Conservation (phyloP, 139 green algal genomes). For the Chlorella sp. region DNA sequence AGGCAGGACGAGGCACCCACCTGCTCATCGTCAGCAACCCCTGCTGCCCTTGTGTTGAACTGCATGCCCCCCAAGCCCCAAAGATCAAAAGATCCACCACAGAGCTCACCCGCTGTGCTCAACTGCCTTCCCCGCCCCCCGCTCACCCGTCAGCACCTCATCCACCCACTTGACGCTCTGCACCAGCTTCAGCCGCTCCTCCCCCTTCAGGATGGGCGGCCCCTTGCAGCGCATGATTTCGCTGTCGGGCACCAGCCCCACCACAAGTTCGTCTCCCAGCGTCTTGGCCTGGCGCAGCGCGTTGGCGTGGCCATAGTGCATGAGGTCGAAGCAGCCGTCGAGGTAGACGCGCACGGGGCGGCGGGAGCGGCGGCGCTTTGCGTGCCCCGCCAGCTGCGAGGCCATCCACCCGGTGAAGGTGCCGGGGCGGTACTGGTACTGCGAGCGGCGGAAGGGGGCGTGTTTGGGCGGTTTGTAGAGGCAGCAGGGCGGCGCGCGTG, state of each 20-base stretch:
- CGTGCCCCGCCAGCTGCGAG: constrained; percentile 75
- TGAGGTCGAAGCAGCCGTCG: constrained; percentile 99
- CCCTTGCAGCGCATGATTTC: constrained; percentile 95
- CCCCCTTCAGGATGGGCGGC: constrained; percentile 91
- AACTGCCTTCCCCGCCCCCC: too few species aligned
- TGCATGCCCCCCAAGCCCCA: too few species aligned
- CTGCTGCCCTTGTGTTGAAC: too few species aligned
- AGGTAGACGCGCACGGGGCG: constrained; percentile 95
- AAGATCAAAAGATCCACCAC: too few species aligned
- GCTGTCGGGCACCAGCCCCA: constrained; percentile 94
- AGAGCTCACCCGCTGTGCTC: too few species aligned
- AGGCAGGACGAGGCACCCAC: too few species aligned
- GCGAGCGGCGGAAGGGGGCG: constrained; percentile 3
- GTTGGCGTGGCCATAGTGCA: constrained; percentile 99
- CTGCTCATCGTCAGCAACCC: too few species aligned
- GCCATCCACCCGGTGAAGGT: constrained; percentile 87
- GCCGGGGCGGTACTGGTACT: constrained; percentile 93
- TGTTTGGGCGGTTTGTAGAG: not conserved
- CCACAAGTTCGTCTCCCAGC: constrained; percentile 94
- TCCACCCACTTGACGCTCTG: constrained; percentile 97
- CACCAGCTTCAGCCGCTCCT: constrained; percentile 90
- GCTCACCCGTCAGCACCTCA: constrained; percentile 87
- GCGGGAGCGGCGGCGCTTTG: constrained; percentile 73
- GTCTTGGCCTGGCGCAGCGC: constrained; percentile 81
- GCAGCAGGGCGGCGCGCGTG: not conserved